Evolutionary conservation across 108 stramenopile genomes (phyloP), one percentile per base, ranked within the genome.

Genomic region (Chaetoceros tenuissimus): DNA sequence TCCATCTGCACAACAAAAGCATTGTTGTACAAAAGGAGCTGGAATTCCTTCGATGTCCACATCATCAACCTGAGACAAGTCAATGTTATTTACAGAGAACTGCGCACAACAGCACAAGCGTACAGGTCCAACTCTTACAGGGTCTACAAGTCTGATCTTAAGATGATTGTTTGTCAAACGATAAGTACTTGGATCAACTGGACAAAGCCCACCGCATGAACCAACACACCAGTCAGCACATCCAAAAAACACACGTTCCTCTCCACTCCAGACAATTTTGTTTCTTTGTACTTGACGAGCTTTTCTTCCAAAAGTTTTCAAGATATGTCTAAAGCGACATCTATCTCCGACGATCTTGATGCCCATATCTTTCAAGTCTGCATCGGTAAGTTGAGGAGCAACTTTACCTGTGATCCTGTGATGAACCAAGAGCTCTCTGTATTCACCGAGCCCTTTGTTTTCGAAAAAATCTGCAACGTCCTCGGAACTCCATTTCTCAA

Each of bases 321-420:
- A 23, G 24, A 53, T 40, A 29, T 53, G 62, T 21, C 52, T 60
- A 51, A 79, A 70, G 49, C 57, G 45, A 26, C 73, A 65, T 3
- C 77, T 65, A 29, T 79, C 77, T 7, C 77, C 77, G 2, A 79
- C 65, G 19, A 79, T 49, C 24, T 29, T 30, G 43, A 79, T 57
- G 2, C 76, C 76, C 69, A 79, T 79, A 34, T 79, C 73, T 48
- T 68, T 67, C 51, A 79, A 46, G 51, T 74, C 69, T 1, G 44
- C 40, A 51, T 79, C 72, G 18, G 46, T 58, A 24, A 79, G 58
- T 13, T 67, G 51, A 16, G 65, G 69, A 20, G 73, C 77, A 1
- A 74, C 26, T 16, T 51, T 51, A 3, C 77, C 77, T 16, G 72
- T 66, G 31, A 79, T 79, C 50, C 71, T 79, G 50, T 79, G 77